Evolutionary conservation across 257 asterid genomes (phyloP).

Genomic region (Datura wrightii): DNA sequence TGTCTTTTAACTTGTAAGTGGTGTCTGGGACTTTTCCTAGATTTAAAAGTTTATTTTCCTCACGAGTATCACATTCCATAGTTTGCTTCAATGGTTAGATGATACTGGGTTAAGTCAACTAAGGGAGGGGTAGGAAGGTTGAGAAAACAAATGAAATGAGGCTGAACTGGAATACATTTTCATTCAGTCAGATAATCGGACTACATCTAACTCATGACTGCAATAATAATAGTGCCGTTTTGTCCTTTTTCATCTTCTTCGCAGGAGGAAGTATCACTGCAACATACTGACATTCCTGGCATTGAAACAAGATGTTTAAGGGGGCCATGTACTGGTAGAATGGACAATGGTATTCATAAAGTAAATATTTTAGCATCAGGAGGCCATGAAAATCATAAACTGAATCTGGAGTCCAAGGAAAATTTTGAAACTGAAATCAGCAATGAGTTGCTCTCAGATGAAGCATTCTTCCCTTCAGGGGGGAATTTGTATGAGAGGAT

Average conservation of each 20-base stretch:
- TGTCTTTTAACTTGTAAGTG: constrained; percentile 18
- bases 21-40: background rate
- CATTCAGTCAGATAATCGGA: background rate
- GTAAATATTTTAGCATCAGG: constrained; percentile 22
- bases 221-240: constrained; percentile 28
- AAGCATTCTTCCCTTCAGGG: constrained; percentile 22
- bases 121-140: background rate
- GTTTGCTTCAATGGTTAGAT: background rate
- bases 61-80: background rate
- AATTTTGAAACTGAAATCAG: constrained; percentile 22
- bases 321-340: constrained; percentile 27
- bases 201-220: background rate
- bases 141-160: background rate
- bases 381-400: constrained; percentile 7
- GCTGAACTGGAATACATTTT: background rate
- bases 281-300: constrained; percentile 32
- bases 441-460: constrained; percentile 14
- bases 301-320: constrained; percentile 32
- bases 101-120: background rate
- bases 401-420: constrained; percentile 3
- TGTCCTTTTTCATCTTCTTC: constrained; percentile 33
- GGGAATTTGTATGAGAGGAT: constrained; percentile 38
- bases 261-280: constrained; percentile 43
- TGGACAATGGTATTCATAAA: constrained; percentile 1
- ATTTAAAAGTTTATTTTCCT: background rate